Base-by-base conservation (phyloP, 805 yeast species). In the Zygosaccharomyces bisporus region DNA sequence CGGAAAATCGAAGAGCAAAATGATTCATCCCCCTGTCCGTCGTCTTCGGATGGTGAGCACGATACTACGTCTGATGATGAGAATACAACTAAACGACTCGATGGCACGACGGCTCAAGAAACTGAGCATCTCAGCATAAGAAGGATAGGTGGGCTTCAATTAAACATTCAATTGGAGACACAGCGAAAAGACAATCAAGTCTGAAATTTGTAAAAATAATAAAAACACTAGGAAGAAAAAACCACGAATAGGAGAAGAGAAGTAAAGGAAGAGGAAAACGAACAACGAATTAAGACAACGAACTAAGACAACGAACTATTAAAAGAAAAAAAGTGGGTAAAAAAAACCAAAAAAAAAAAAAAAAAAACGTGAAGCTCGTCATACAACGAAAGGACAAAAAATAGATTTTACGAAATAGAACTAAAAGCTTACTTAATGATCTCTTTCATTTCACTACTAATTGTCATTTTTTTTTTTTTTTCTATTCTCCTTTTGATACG, bases 1-100 rank as follows among this genome's bases (percentile, higher is more conserved):
- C 50, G 54, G 43, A 51, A 47, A 38, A 53, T 59, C 12, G 63
- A 59, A 34, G 64, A 59, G 31, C 52, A 53, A 14, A 46, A 58
- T 4, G 56, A 51, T 19, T 47, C 56, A 6, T 47, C 55, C 16
- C 44, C 56, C 3, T 45, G 52, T 18, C 43, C 55, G 2, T 50
- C 55, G 4, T 46, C 51, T 12, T 51, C 59, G 0, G 60, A 52
- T n/a, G 55, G 53, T 12, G 58, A 55, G 16, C 18, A 13, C 17
- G 40, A 37, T 6, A 25, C 49, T 51, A 25, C 49, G 49, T 31
- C 39, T 54, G 36, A 44, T 46, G 25, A 17, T 52, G 10, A 50
- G 43, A 17, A 36, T 48, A 9, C 56, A 52, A 17, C 19, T 21
- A 21, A 37, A 27, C 31, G 16, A 27, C n/a, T 27, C 6, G 31